Evolutionary conservation across 768 basidiomycete species (phyloP).

Genomic region (Cantharellus cinnabarinus): DNA sequence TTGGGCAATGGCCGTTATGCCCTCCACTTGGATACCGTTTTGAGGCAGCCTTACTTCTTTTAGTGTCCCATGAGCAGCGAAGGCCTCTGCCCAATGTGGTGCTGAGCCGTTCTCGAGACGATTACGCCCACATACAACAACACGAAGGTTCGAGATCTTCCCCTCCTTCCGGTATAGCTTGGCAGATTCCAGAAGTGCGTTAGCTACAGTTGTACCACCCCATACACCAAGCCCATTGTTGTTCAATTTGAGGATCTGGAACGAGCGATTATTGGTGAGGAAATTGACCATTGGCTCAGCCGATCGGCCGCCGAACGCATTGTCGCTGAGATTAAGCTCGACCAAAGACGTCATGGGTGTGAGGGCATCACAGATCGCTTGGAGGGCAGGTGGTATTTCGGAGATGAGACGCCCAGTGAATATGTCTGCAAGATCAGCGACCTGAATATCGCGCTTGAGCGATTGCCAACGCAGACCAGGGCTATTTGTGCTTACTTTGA

Average conservation of each 20-base stretch:
- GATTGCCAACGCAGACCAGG: not conserved
- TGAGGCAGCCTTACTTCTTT: conserved; percentile 86
- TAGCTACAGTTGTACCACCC: conserved; percentile 69
- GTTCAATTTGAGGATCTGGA: conserved; percentile 75
- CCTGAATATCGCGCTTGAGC: conserved; percentile 23
- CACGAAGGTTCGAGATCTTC: conserved; percentile 47
- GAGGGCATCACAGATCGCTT: conserved; percentile 74
- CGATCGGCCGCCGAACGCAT: conserved; percentile 89
- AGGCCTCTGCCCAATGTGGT: conserved; percentile 65
- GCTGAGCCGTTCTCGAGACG: conserved; percentile 87
- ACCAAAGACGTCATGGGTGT: conserved; percentile 59
- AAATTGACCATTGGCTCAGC: conserved; percentile 87
- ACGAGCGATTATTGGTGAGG: conserved; percentile 59
- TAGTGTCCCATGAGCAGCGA: conserved; percentile 63
- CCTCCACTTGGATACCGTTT: conserved; percentile 90
- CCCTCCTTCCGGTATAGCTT: conserved; percentile 43
- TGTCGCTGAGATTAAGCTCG: conserved; percentile 83
- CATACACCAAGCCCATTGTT: conserved; percentile 92
- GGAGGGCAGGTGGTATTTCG: conserved; percentile 82
- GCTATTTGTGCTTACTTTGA: conserved; percentile 35
- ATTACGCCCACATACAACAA: conserved; percentile 84
- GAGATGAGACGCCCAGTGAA: conserved; percentile 92
- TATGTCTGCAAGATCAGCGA: conserved; percentile 92
- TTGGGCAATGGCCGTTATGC: conserved; percentile 55
- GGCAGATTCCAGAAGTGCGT: conserved; percentile 64